Evolutionary conservation across 768 basidiomycete species (phyloP).

Genomic region (Pleurotus tuber-regium): DNA sequence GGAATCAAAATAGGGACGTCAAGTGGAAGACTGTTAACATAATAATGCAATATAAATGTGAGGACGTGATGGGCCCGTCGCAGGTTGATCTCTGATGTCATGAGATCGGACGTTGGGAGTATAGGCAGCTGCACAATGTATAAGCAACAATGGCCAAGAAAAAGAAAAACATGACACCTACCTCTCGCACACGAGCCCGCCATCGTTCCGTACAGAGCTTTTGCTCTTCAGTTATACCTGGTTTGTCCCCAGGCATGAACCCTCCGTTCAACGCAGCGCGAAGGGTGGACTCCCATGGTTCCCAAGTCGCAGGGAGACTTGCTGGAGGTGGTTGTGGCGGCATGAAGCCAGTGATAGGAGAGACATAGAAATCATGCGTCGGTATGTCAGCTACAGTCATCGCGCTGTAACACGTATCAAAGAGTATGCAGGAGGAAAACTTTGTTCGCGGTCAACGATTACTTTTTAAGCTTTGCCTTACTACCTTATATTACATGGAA

Average conservation of each 20-base stretch:
- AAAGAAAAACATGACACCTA: slow-evolving; percentile 22
- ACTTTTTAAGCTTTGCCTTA: too few relatives aligned
- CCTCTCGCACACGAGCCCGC: slow-evolving; percentile 42
- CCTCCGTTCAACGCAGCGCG: slow-evolving; percentile 40
- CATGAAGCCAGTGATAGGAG: slow-evolving; percentile 89
- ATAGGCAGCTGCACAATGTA: slow-evolving; percentile 45
- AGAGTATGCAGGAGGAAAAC: too few relatives aligned
- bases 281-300: slow-evolving; percentile 61
- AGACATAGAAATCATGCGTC: slow-evolving; percentile 87
- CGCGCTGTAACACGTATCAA: neutral
- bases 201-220: slow-evolving; percentile 39
- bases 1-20: slow-evolving; percentile 63
- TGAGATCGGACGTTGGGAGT: slow-evolving; percentile 43
- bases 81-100: slow-evolving; percentile 51
- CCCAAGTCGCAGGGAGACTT: slow-evolving; percentile 55
- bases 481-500: slow-evolving; percentile 2
- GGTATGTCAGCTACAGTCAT: slow-evolving; percentile 32
- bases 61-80: slow-evolving; percentile 75
- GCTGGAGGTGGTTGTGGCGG: slow-evolving; percentile 68
- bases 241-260: slow-evolving; percentile 56
- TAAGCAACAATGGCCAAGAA: slow-evolving; percentile 1
- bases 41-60: slow-evolving; percentile 73
- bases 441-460: too few relatives aligned
- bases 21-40: slow-evolving; percentile 63
- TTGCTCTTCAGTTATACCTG: slow-evolving; percentile 32